Conservation (phyloP, 129 eudicot genomes). For the Pittosporum tobira region DNA sequence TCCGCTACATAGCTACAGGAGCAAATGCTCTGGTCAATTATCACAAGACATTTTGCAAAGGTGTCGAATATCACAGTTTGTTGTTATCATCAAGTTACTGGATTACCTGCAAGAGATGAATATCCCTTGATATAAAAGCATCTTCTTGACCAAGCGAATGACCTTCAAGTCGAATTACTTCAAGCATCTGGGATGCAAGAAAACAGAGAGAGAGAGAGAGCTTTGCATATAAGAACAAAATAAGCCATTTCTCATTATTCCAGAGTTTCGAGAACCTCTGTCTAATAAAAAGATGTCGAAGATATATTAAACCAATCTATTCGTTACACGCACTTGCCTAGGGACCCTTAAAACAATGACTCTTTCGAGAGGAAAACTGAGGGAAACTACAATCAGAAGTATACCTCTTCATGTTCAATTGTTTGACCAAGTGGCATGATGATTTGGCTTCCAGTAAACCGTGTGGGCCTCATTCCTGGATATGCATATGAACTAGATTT, state of each 20-base stretch:
- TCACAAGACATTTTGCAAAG: background rate
- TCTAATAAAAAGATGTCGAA: background rate
- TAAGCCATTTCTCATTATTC: background rate
- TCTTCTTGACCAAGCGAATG: conserved; percentile 79
- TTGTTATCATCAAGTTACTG: background rate
- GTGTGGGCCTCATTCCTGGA: conserved; percentile 66
- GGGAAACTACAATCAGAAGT: background rate
- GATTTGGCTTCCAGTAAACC: conserved; percentile 88
- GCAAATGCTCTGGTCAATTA: background rate
- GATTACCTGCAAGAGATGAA: conserved; percentile 84
- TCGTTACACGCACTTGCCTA: background rate
- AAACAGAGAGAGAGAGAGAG: background rate
- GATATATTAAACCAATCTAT: background rate
- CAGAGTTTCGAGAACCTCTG: background rate
- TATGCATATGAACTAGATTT: conserved; percentile 53
- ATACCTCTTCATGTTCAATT: conserved; percentile 90
- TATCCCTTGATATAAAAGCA: conserved; percentile 60
- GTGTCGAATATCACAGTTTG: background rate
- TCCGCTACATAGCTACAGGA: conserved; percentile 75
- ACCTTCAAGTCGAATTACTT: conserved; percentile 90
- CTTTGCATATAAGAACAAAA: background rate
- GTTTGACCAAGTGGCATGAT: conserved; percentile 95
- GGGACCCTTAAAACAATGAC: background rate
- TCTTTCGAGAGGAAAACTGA: background rate
- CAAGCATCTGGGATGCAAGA: conserved; percentile 58